Evolutionary conservation across 441 rosid species (phyloP).

Genomic region (Macaranga tanarius): DNA sequence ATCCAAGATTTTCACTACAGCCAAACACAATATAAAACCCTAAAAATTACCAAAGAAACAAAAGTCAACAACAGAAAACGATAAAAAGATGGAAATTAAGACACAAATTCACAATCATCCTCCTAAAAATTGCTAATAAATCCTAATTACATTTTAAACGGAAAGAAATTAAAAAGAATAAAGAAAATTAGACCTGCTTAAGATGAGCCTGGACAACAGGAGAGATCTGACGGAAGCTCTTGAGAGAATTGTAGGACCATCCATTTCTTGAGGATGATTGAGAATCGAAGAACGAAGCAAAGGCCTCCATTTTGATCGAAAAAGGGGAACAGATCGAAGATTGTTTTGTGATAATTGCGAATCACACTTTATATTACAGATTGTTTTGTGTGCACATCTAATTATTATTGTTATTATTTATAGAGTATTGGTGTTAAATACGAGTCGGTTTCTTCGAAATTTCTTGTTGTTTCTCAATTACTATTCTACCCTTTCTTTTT

Average conservation of each 20-base stretch:
- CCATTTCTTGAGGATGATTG: slow-evolving; percentile 27
- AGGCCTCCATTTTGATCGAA: slow-evolving; percentile 43
- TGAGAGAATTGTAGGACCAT: slow-evolving; percentile 44
- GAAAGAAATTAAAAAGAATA: neutral
- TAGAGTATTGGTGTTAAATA: neutral
- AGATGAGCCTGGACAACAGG: slow-evolving; percentile 57
- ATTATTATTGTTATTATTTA: too few species aligned
- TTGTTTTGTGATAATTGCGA: too few species aligned
- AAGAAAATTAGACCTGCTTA: slow-evolving; percentile 29
- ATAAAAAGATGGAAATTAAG: neutral
- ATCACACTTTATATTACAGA: too few species aligned
- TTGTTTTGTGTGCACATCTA: too few species aligned
- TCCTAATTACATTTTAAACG: neutral
- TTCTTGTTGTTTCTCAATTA: neutral
- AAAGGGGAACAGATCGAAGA: neutral
- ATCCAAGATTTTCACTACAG: too few species aligned
- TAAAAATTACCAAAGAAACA: too few species aligned
- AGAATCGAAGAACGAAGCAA: slow-evolving; percentile 50
- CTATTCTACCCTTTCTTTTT: neutral
- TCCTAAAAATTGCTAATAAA: neutral
- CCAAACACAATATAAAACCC: too few species aligned
- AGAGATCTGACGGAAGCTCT: slow-evolving; percentile 57
- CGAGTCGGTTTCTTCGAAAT: neutral
- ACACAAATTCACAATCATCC: neutral
- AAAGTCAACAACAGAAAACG: neutral